Evolutionary conservation across 2,329 filamentous ascomycete genomes (phyloP).

Genomic region (Nemania serpens): DNA sequence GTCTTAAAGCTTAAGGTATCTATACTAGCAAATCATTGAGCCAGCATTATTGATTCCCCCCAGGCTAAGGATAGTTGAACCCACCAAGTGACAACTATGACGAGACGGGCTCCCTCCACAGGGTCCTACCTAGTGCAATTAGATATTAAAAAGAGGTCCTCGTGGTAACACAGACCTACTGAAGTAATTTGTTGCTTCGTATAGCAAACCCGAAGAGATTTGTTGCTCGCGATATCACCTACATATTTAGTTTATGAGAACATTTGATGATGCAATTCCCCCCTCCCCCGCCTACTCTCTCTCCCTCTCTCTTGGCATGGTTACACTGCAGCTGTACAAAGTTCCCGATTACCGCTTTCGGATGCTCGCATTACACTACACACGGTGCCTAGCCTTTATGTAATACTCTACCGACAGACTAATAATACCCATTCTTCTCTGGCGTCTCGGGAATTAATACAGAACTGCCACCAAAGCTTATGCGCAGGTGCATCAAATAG

Average conservation of each 20-base stretch:
- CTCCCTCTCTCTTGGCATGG: conserved; percentile 20
- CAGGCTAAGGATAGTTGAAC: conserved; percentile 7
- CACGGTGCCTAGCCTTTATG: conserved; percentile 12
- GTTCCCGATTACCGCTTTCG: conserved; percentile 28
- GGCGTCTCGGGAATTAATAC: conserved; percentile 6
- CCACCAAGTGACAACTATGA: not conserved
- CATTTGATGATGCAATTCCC: not conserved
- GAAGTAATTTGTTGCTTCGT: too few relatives aligned
- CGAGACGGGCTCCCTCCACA: not conserved
- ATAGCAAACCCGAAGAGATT: too few relatives aligned
- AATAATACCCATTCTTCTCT: too few relatives aligned
- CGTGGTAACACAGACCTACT: too few relatives aligned
- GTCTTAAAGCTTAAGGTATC: not conserved
- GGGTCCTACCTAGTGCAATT: not conserved
- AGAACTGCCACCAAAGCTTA: conserved; percentile 8
- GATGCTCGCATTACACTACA: conserved; percentile 15
- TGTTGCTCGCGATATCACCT: too few relatives aligned
- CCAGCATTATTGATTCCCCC: not conserved
- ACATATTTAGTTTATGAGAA: too few relatives aligned
- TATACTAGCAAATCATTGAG: not conserved
- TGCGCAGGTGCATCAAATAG: conserved; percentile 16
- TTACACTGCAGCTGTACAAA: conserved; percentile 26
- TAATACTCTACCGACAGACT: not conserved
- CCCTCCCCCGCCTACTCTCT: too few relatives aligned
- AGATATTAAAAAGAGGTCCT: too few relatives aligned